These are phyloP conservation scores for Mitosporidium daphniae DNA, from an alignment of 371 early-diverging fungal species.

Conservation along the genomic window DNA sequence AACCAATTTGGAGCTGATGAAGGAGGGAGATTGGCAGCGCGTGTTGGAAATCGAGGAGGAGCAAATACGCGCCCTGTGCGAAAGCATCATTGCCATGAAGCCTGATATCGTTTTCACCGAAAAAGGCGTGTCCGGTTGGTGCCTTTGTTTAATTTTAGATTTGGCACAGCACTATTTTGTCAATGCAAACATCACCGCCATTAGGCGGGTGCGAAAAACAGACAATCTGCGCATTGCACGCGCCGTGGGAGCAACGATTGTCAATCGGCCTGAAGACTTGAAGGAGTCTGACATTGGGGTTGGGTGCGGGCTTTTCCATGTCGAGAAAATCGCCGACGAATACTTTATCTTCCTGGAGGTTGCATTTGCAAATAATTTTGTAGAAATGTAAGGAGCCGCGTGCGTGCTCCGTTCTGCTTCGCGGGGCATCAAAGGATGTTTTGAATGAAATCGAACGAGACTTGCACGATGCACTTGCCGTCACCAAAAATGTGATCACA, in stretches of 20 bases:
- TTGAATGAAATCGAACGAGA: slow-evolving; percentile 96
- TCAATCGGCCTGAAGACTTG: slow-evolving; percentile 80
- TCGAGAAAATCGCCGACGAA: slow-evolving; percentile 94
- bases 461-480: slow-evolving; percentile 91
- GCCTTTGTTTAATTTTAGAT: slow-evolving; percentile 14
- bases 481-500: slow-evolving; percentile 86
- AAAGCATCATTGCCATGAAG: slow-evolving; percentile 65
- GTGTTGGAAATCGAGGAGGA: slow-evolving; percentile 96
- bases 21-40: slow-evolving; percentile 75
- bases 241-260: slow-evolving; percentile 84
- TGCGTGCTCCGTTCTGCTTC: slow-evolving; percentile 86
- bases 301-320: slow-evolving; percentile 63
- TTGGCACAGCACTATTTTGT: slow-evolving; percentile 85
- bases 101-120: slow-evolving; percentile 97
- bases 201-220: slow-evolving; percentile 90
- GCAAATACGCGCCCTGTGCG: slow-evolving; percentile 80
- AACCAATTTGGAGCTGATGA: slow-evolving; percentile 87
- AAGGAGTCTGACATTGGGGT: slow-evolving; percentile 76
- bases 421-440: slow-evolving; percentile 93
- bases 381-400: slow-evolving; percentile 76
- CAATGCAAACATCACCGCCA: slow-evolving; percentile 84
- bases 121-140: slow-evolving; percentile 74
- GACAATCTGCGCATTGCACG: slow-evolving; percentile 93
- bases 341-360: slow-evolving; percentile 2
- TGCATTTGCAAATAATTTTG: slow-evolving; percentile 22